These are phyloP conservation scores for Candida yuanshanica DNA, from an alignment of 805 yeast genomes.

Conservation along the genomic window DNA sequence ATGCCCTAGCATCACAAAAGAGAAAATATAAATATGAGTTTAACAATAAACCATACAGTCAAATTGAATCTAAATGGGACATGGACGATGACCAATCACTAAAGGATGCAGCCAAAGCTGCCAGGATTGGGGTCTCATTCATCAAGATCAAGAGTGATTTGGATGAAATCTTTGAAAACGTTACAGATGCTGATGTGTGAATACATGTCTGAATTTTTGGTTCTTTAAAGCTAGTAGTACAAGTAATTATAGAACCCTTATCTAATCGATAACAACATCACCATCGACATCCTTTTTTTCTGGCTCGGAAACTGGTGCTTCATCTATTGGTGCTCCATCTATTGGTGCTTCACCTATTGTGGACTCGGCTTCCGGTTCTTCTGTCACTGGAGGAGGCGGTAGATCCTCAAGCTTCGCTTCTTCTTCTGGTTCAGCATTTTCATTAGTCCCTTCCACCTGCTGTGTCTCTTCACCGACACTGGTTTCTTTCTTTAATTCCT, in stretches of 20 bases:
- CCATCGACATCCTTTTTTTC: slow-evolving; percentile 16
- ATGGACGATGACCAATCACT: slow-evolving; percentile 42
- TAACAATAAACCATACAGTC: slow-evolving; percentile 35
- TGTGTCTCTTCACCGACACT: background rate
- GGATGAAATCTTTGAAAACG: background rate
- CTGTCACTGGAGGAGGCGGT: background rate
- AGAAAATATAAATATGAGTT: slow-evolving; percentile 38
- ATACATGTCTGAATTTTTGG: background rate
- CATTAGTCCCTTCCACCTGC: background rate
- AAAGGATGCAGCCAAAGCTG: slow-evolving; percentile 39
- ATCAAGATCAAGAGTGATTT: slow-evolving; percentile 35
- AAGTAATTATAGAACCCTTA: background rate
- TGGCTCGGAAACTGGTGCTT: background rate
- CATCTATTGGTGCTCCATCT: background rate
- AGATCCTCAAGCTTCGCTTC: background rate
- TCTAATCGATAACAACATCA: slow-evolving; percentile 9
- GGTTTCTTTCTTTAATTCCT: background rate
- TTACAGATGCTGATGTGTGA: background rate
- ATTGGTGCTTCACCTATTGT: background rate
- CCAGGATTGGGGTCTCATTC: slow-evolving; percentile 58
- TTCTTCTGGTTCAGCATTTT: background rate
- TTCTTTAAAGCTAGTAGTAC: slow-evolving; percentile 1
- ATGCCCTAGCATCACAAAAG: slow-evolving; percentile 38
- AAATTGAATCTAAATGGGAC: slow-evolving; percentile 47
- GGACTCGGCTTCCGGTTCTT: background rate